A percentile compares a stretch with the other conserved stretches of the same genome.
phyloP scores from a whole-genome alignment of 768 basidiomycete genomes.

The Boletus reticuloceps region DNA sequence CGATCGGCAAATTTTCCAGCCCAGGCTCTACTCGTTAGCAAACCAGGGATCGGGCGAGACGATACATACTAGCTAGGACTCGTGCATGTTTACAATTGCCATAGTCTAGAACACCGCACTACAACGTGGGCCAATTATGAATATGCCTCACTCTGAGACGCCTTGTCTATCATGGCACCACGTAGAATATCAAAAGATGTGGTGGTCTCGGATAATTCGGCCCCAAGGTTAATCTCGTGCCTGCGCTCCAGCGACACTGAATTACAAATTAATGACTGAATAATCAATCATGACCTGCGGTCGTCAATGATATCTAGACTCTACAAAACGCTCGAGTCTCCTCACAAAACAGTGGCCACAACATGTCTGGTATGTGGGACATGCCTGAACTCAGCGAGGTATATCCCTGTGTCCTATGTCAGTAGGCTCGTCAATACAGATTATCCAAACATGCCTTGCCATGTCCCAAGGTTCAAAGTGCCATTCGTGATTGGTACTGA shows the following conservation, averaged over 20 bases:
- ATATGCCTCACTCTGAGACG: no score
- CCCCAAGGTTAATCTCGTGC: not conserved
- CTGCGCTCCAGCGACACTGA: not conserved
- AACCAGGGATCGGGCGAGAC: no score
- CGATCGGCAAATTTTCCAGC: no score
- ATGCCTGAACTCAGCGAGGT: constrained; percentile 83
- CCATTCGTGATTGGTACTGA: constrained; percentile 82
- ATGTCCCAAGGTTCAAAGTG: constrained; percentile 79
- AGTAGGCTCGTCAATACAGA: not conserved
- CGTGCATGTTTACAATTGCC: no score
- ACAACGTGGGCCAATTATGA: no score
- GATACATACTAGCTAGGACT: no score
- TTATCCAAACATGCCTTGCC: constrained; percentile 65
- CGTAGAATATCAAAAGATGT: not conserved
- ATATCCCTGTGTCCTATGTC: constrained; percentile 55
- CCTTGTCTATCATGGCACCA: no score
- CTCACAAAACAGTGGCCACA: constrained; percentile 82
- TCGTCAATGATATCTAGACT: constrained; percentile 2
- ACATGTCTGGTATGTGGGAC: constrained; percentile 60
- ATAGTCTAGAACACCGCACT: no score
- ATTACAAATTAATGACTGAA: not conserved
- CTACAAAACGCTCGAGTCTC: not conserved
- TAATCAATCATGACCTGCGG: constrained; percentile 7
- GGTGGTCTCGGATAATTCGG: not conserved
- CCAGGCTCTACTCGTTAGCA: no score